Base-by-base conservation (phyloP, 2,329 filamentous ascomycete genomes). In the Aspergillus transmontanensis region DNA sequence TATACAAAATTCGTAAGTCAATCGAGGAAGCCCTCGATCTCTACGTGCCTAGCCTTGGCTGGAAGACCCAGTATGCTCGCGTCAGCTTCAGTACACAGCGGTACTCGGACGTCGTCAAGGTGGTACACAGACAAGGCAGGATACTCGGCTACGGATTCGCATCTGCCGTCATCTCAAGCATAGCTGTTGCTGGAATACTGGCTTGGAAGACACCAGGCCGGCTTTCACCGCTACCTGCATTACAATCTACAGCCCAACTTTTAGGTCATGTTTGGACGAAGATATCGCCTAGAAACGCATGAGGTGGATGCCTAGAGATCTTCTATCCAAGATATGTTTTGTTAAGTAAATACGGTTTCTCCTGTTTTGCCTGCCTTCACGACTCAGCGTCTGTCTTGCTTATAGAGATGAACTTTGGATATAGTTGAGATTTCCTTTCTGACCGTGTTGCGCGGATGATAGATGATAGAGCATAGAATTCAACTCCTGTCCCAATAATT, bases 71-170 rank as follows among this genome's bases (percentile, higher is more conserved):
- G 79, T 99, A 99, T 75, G 89, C 91, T 0, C 86, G 94, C 23
- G 90, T 99, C 10, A 97, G 93, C 69, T 99, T 99, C 76, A 92
- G 92, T 63, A 97, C 97, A 72, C 90, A 96, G 79, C 83, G 91
- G 23, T 99, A 99, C 77, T 92, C 91, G 0, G 90, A 96, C 64
- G 91, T 98, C 4, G 85, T 93, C 39, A 82, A 80, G 45, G 86
- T 85, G 68, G 92, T 90, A 61, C 85, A 90, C 60, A 79, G 85
- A 60, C 93, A 97, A 76, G 88, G 90, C 2, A 81, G 80, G 65
- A 76, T 90, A 6, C 78, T 93, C 36, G 78, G 86, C 53, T 66
- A 75, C 9, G 71, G 73, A 6, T 58, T 80, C 36, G 66, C 70
- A 1, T 70, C 72, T 16, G 71, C 68, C 2, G 50, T 78, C 16